Conservation (phyloP, 1,284 basidiomycete species). For the Fomitopsis palustris region DNA sequence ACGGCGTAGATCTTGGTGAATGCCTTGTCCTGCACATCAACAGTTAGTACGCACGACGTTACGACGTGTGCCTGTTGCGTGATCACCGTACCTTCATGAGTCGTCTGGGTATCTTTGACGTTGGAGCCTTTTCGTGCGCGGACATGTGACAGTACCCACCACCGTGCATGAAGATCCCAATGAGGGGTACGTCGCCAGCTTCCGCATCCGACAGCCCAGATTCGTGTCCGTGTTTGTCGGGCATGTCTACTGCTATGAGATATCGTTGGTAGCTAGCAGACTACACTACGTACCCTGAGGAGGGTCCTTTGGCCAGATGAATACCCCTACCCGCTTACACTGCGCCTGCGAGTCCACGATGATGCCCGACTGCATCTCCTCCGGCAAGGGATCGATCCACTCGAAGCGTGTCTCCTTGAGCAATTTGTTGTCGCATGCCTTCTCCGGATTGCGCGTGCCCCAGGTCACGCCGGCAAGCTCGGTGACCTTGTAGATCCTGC, state of each 20-base stretch:
- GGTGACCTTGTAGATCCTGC: constrained; percentile 47
- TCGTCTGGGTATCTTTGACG: constrained; percentile 44
- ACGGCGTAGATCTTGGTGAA: constrained; percentile 45
- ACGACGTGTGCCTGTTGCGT: neutral
- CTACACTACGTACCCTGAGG: constrained; percentile 16
- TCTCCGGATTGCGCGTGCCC: constrained; percentile 42
- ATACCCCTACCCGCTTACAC: constrained; percentile 43
- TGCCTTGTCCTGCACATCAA: constrained; percentile 18
- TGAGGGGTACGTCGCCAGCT: constrained; percentile 27
- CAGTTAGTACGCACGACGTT: neutral
- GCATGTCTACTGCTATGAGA: neutral
- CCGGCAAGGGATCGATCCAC: constrained; percentile 42
- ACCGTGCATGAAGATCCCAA: constrained; percentile 49
- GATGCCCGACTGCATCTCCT: constrained; percentile 37
- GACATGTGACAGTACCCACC: constrained; percentile 56
- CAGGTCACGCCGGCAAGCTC: constrained; percentile 52
- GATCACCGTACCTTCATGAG: constrained; percentile 31
- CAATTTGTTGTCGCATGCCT: constrained; percentile 24
- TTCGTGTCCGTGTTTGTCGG: neutral
- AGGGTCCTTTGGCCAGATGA: constrained; percentile 41
- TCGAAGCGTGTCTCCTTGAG: constrained; percentile 45
- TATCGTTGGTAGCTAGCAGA: neutral
- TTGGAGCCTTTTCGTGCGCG: constrained; percentile 44
- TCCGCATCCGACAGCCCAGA: constrained; percentile 13
- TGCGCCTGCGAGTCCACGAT: constrained; percentile 35